Percentiles rank a stretch among this genome's conserved stretches.
These are phyloP conservation scores for Colletotrichum caudatum DNA, from an alignment of 2,329 filamentous ascomycete genomes.

Conservation along the genomic window DNA sequence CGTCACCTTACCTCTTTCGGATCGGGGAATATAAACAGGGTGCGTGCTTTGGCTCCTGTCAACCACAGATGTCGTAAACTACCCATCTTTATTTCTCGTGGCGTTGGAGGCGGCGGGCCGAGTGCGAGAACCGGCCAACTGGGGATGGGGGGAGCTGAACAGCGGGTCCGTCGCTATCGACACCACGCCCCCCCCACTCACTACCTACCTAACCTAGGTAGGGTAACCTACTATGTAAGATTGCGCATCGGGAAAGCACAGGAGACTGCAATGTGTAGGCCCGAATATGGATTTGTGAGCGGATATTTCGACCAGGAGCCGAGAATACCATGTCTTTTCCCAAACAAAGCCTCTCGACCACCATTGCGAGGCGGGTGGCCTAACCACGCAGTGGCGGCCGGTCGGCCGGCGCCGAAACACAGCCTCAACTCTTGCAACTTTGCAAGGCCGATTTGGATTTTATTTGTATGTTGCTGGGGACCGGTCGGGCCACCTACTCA, in stretches of 20 bases:
- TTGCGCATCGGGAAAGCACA: not conserved
- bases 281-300: not conserved
- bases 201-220: too few species aligned
- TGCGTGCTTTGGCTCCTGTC: constrained; percentile 31
- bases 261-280: not conserved
- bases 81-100: constrained; percentile 12
- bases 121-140: constrained; percentile 16
- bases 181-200: not conserved
- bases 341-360: not conserved
- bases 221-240: not conserved
- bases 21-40: constrained; percentile 17
- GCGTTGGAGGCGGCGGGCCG: not conserved
- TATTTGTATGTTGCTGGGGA: not conserved
- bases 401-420: not conserved
- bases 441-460: not conserved
- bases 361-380: not conserved
- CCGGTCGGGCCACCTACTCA: not conserved
- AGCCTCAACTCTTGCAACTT: not conserved
- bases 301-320: too few species aligned
- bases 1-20: constrained; percentile 40
- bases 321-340: too few species aligned
- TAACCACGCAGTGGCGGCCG: not conserved
- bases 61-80: constrained; percentile 8
- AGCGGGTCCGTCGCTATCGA: constrained; percentile 15
- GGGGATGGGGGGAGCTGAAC: not conserved